Base-by-base conservation (phyloP, 2,329 filamentous ascomycete species). In the Zymoseptoria pseudotritici region DNA sequence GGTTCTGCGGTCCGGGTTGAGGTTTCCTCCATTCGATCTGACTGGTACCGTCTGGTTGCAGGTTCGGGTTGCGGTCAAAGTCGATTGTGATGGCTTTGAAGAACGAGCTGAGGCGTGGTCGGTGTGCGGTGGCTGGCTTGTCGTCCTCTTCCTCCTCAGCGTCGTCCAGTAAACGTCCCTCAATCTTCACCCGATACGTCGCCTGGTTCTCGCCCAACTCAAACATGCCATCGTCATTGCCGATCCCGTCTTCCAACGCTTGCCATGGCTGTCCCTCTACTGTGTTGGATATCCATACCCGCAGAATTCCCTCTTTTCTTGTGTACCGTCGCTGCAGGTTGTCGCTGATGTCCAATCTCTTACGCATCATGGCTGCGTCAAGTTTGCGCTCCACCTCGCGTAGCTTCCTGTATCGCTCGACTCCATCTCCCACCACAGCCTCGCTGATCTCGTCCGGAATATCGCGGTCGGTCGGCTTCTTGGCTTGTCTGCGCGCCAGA, bases 261-360 rank as follows among this genome's bases (percentile, higher is more conserved):
- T 99, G 94, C 94, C 94, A 97, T 31, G 89, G 87, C 76, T 99
- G 94, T 71, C 94, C 90, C 74, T 97, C 91, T 36, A 88, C 91
- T 1, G 91, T 96, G 75, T 99, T 99, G 70, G 86, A 92, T 69
- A 99, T 87, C 91, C 91, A 97, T 64, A 99, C 84, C 63, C 93
- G 88, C 75, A 99, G 80, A 2, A 91, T 96, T 71, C 88, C 89
- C 74, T 87, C 88, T 13, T 70, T 60, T 46, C 68, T 61, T 31
- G 67, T 67, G 60, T 71, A 72, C 29, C 68, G 59, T 66, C 89
- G 85, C 83, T 90, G 94, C 61, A 85, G 80, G 62, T 86, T 87
- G 72, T 97, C 93, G 64, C 90, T 84, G 63, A 97, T 87, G 72
- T 99, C 94, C 63, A 99, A 78, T 63, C 92, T 84, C 79, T 99